Conservation (phyloP, 495 filamentous ascomycete genomes). For the Astrocystis sublimbata region DNA sequence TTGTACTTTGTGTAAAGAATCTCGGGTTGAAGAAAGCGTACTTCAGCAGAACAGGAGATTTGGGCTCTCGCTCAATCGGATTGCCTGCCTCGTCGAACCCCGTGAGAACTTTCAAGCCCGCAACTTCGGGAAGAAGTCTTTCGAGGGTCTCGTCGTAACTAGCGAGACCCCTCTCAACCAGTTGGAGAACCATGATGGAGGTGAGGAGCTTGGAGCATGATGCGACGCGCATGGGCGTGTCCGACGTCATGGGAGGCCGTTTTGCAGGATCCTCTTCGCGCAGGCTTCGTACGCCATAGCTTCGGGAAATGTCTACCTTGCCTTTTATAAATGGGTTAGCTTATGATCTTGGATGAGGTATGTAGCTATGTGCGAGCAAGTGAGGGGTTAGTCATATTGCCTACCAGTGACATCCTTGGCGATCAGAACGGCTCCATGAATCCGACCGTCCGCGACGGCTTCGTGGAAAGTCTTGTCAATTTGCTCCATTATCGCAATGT, state of each 20-base stretch:
- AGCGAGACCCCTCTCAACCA: slow-evolving; percentile 47
- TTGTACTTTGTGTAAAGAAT: neutral
- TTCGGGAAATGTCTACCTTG: slow-evolving; percentile 12
- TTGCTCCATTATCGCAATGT: neutral
- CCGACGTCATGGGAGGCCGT: slow-evolving; percentile 5
- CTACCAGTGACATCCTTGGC: slow-evolving; percentile 15
- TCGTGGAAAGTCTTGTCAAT: slow-evolving; percentile 10
- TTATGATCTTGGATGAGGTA: neutral
- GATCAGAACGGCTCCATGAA: slow-evolving; percentile 15
- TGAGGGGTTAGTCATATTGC: neutral
- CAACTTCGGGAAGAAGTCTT: slow-evolving; percentile 41
- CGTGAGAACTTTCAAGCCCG: slow-evolving; percentile 38
- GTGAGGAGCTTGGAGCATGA: slow-evolving; percentile 60
- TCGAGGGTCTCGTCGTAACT: slow-evolving; percentile 41
- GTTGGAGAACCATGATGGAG: slow-evolving; percentile 46
- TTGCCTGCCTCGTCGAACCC: slow-evolving; percentile 36
- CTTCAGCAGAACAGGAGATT: slow-evolving; percentile 21
- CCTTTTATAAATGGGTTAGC: slow-evolving; percentile 5
- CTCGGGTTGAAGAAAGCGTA: slow-evolving; percentile 26
- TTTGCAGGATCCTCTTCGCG: slow-evolving; percentile 8
- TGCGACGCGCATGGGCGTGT: slow-evolving; percentile 19
- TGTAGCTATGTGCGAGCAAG: neutral
- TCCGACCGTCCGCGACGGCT: slow-evolving; percentile 15
- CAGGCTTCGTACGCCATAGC: slow-evolving; percentile 14
- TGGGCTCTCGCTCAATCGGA: slow-evolving; percentile 34